Base-by-base conservation (phyloP, 2,329 filamentous ascomycete species). In the Fusarium keratoplasticum region DNA sequence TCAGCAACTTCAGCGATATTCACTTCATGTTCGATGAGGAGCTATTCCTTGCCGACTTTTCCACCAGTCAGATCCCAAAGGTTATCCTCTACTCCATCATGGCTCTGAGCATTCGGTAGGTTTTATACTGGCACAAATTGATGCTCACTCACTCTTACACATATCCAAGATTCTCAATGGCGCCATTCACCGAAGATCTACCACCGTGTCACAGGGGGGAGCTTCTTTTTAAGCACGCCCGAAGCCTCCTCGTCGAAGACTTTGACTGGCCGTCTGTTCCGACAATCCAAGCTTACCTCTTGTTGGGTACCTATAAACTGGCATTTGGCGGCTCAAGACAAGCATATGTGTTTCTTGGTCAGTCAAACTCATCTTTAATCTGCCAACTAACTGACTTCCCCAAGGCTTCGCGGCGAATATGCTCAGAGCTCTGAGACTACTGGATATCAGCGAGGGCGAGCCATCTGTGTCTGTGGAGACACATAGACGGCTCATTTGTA, bases 11-110 rank as follows among this genome's bases (percentile, higher is more conserved):
- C 18, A 66, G 63, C 20, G 66, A 69, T 14, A 54, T 69, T 16
- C 66, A 69, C 44, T 69, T 65, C 27, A 66, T 69, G 66, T 69
- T 69, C 29, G 66, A 69, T 14, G 62, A 69, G 13, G 58, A 60
- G 14, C 25, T 66, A 4, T 69, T 69, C 25, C n/a, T 69, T 14
- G 47, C 44, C 22, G 62, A 69, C 29, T 61, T 61, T 42, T 38
- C 47, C 4, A 38, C 54, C 6, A 54, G 66, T 2, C 50, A 69
- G 31, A 52, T 52, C n/a, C 62, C 66, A 18, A 69, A 69, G 54
- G 20, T 58, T 10, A 27, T 58, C 13, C 31, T 58, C 11, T 58
- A 58, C 14, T 58, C 54, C 9, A 58, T 58, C 10, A 58, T 58
- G 54, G 54, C 54, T 5, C 20, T 58, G 7, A 58, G 54, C 33